Evolutionary conservation across 1,139 yeast genomes (phyloP).

Genomic region (Pichia kudriavzevii): DNA sequence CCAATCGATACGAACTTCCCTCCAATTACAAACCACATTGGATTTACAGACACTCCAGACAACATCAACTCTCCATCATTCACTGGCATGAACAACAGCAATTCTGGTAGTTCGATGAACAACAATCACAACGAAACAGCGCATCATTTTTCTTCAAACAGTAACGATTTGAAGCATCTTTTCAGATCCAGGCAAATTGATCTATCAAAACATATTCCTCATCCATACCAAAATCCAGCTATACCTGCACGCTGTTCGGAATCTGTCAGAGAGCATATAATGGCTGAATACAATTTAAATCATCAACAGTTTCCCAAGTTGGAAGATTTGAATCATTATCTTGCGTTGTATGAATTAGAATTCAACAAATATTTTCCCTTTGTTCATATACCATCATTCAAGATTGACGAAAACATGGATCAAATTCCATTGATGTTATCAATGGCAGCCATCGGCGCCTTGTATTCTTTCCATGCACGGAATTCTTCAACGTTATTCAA

Average conservation of each 20-base stretch:
- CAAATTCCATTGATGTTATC: conserved; percentile 73
- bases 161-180: conserved; percentile 40
- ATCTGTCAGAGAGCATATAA: conserved; percentile 46
- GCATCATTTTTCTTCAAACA: conserved; percentile 11
- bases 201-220: conserved; percentile 36
- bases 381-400: conserved; percentile 65
- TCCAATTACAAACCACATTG: conserved; percentile 47
- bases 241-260: conserved; percentile 36
- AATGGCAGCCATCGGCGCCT: conserved; percentile 85
- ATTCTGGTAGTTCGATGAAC: conserved; percentile 4
- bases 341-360: conserved; percentile 61
- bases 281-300: conserved; percentile 43
- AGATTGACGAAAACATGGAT: conserved; percentile 45
- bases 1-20: conserved; percentile 52
- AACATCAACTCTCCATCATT: conserved; percentile 16
- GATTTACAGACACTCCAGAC: conserved; percentile 42
- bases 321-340: conserved; percentile 66
- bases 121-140: conserved; percentile 10
- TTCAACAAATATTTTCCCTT: conserved; percentile 79
- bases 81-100: background rate
- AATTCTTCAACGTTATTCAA: conserved; percentile 74
- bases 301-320: conserved; percentile 63
- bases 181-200: conserved; percentile 58
- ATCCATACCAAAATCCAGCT: conserved; percentile 23
- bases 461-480: conserved; percentile 72